phyloP scores from a whole-genome alignment of 73 alveolate genomes.

The Breviolum minutum region DNA sequence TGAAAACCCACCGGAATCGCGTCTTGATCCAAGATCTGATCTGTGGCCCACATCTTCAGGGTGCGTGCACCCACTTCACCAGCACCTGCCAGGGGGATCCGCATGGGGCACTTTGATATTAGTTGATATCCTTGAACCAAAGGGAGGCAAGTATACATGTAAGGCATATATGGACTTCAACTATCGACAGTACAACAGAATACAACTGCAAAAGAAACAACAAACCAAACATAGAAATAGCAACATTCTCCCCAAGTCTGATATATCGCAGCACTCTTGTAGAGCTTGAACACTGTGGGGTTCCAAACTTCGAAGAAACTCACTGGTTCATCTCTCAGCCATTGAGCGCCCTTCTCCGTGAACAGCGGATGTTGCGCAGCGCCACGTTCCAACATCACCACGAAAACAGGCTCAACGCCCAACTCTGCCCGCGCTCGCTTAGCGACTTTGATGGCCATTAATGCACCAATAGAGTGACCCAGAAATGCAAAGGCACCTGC shows the following conservation, averaged over 20 bases:
- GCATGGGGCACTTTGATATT: too few relatives aligned
- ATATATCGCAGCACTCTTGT: slow-evolving; percentile 23
- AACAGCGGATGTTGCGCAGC: slow-evolving; percentile 68
- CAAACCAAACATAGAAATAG: not conserved
- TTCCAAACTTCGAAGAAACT: slow-evolving; percentile 61
- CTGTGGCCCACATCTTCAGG: slow-evolving; percentile 75
- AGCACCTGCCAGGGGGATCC: not conserved
- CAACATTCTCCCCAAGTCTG: not conserved
- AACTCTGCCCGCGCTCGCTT: slow-evolving; percentile 71
- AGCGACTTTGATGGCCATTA: slow-evolving; percentile 67
- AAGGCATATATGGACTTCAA: too few relatives aligned
- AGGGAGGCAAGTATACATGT: too few relatives aligned
- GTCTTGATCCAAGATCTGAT: slow-evolving; percentile 85
- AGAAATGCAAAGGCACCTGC: slow-evolving; percentile 78
- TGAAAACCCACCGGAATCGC: slow-evolving; percentile 67
- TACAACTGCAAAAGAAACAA: not conserved
- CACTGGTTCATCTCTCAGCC: slow-evolving; percentile 59
- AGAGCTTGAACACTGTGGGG: slow-evolving; percentile 54
- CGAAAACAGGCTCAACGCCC: slow-evolving; percentile 52
- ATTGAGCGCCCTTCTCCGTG: slow-evolving; percentile 39
- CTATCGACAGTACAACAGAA: too few relatives aligned
- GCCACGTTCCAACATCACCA: slow-evolving; percentile 62
- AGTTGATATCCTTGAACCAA: too few relatives aligned
- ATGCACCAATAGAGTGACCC: slow-evolving; percentile 78
- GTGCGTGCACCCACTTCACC: slow-evolving; percentile 80